Evolutionary conservation across 805 yeast species (phyloP).

Genomic region (Cyberlindnera suaveolens): DNA sequence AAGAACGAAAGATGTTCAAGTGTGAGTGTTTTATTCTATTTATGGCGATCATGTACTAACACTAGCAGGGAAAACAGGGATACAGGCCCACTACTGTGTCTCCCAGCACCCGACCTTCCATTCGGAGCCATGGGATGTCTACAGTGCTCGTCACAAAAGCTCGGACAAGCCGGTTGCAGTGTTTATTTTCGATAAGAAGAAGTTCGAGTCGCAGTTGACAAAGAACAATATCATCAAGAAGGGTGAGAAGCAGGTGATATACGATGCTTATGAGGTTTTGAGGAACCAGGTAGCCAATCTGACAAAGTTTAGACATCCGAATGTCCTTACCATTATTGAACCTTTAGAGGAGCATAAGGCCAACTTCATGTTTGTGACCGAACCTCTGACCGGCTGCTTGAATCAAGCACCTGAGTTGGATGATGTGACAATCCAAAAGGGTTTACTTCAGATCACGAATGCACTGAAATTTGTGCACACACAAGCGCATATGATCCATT

Average conservation of each 20-base stretch:
- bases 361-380: conserved; percentile 78
- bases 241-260: conserved; percentile 40
- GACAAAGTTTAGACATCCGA: conserved; percentile 85
- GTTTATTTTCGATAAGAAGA: conserved; percentile 79
- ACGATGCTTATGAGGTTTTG: conserved; percentile 63
- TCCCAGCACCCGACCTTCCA: conserved; percentile 66
- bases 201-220: conserved; percentile 50
- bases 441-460: conserved; percentile 69
- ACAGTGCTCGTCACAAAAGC: conserved; percentile 71
- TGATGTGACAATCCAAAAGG: conserved; percentile 72
- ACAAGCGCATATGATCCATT: conserved; percentile 66
- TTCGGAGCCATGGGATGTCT: conserved; percentile 79
- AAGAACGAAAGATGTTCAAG: conserved; percentile 8
- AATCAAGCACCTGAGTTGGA: conserved; percentile 49
- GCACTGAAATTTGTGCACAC: conserved; percentile 81
- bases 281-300: conserved; percentile 63
- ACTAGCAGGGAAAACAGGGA: conserved; percentile 40
- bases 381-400: conserved; percentile 58
- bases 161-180: conserved; percentile 68
- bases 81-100: conserved; percentile 59
- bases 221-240: conserved; percentile 44
- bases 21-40: conserved; percentile 2
- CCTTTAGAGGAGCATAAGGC: conserved; percentile 83
- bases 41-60: background rate
- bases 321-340: conserved; percentile 75